Base-by-base conservation (phyloP, 2,329 filamentous ascomycete species). In the Bipolaris victoriae region DNA sequence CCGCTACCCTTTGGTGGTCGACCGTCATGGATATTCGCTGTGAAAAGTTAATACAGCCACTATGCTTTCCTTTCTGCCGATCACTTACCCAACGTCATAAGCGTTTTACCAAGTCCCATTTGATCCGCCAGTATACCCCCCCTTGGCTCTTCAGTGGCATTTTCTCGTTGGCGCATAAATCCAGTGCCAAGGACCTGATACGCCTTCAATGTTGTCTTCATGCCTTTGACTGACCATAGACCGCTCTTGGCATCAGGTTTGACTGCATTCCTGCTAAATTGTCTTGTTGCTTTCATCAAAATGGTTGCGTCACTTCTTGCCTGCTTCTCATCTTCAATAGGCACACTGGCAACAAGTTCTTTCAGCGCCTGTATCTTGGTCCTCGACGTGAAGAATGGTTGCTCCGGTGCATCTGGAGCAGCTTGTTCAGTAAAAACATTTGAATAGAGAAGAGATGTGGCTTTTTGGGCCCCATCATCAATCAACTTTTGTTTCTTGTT, bases 101-200 rank as follows among this genome's bases (percentile, higher is more conserved):
- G 55, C 0, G 77, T 78, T 57, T 78, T 79, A 0, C 77, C 77
- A 1, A 79, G 61, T 5, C 77, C 77, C 77, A 79, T 79, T 44
- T 77, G 70, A 55, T 80, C 77, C 0, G 77, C 77, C 40, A 80
- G 65, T 33, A 80, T 69, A 7, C 78, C 78, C 3, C 80, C 80
- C 13, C 48, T 66, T 0, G 79, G 83, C 31, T 68, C 53, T 0
- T 71, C 36, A 0, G 20, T 9, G 1, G 59, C 73, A 3, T 78
- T 73, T 65, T 88, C 86, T 3, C 82, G 77, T 3, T 71, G 64
- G 0, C 83, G 64, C 85, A 88, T 87, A 75, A 84, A 88, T 0
- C 79, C 76, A 0, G 76, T 77, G 0, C 80, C 83, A 0, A 82
- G 73, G 0, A 87, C 61, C 51, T 88, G 86, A 45, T 85, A 81